Evolutionary conservation across 257 asterid genomes (phyloP).

Genomic region (Solanum peruvianum): DNA sequence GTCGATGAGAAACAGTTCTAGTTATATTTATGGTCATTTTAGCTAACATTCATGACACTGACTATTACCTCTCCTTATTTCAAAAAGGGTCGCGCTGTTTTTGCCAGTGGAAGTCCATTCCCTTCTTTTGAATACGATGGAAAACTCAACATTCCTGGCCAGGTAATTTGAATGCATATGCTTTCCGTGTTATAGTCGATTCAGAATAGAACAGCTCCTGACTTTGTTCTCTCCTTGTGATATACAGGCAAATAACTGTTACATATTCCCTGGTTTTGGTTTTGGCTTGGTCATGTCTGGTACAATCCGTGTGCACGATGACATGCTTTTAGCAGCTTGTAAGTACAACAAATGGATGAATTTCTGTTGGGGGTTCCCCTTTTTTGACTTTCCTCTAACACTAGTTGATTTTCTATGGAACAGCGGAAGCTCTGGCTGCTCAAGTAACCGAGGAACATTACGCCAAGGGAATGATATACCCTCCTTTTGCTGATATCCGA

Average conservation of each 20-base stretch:
- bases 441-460: slow-evolving; percentile 87
- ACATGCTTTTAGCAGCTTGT: slow-evolving; percentile 98
- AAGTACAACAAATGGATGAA: slow-evolving; percentile 17
- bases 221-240: background rate
- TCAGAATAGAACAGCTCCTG: background rate
- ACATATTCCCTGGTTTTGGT: slow-evolving; percentile 94
- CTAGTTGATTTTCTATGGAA: slow-evolving; percentile 3
- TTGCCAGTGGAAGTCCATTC: slow-evolving; percentile 95
- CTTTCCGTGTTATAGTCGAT: background rate
- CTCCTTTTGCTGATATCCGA: slow-evolving; percentile 68
- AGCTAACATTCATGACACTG: background rate
- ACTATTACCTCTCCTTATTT: background rate
- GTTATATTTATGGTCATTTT: background rate
- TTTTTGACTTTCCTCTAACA: background rate
- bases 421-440: slow-evolving; percentile 96
- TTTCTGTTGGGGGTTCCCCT: background rate
- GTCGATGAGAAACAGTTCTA: background rate
- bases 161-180: slow-evolving; percentile 29
- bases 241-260: slow-evolving; percentile 89
- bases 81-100: slow-evolving; percentile 73
- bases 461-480: slow-evolving; percentile 89
- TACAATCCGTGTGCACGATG: slow-evolving; percentile 91
- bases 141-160: slow-evolving; percentile 64
- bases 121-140: slow-evolving; percentile 73
- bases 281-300: slow-evolving; percentile 92